These are phyloP conservation scores for Globisporangium irregulare DNA, from an alignment of 352 stramenopile genomes.

Conservation along the genomic window DNA sequence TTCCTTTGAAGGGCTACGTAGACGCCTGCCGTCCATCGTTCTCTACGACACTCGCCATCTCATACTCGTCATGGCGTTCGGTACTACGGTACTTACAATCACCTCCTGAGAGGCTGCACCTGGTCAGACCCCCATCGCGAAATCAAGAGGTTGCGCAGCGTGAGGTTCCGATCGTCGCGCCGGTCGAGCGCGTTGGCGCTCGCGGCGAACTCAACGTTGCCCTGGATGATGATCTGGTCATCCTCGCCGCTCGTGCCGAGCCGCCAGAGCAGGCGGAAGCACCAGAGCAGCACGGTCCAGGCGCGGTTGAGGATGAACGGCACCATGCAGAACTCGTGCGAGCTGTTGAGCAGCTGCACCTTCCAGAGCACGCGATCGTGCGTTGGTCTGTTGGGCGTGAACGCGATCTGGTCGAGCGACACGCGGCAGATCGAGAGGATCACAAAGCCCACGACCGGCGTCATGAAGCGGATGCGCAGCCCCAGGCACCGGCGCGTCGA, in stretches of 20 bases:
- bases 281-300: constrained; percentile 15
- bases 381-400: background rate
- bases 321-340: constrained; percentile 3
- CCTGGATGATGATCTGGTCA: constrained; percentile 9
- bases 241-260: constrained; percentile 7
- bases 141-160: background rate
- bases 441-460: background rate
- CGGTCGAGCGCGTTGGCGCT: background rate
- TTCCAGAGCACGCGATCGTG: background rate
- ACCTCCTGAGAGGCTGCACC: background rate
- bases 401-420: background rate
- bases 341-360: background rate
- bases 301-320: constrained; percentile 4
- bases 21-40: background rate
- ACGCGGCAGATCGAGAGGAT: background rate
- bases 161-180: background rate
- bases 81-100: background rate
- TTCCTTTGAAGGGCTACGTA: background rate
- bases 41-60: background rate
- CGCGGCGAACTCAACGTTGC: constrained; percentile 8
- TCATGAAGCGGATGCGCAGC: constrained; percentile 5
- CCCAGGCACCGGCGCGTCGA: constrained; percentile 18
- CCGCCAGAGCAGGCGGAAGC: constrained; percentile 4
- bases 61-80: background rate
- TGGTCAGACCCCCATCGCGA: background rate